These are phyloP conservation scores for Lipomyces yamadae DNA, from an alignment of 805 yeast genomes.

Conservation along the genomic window DNA sequence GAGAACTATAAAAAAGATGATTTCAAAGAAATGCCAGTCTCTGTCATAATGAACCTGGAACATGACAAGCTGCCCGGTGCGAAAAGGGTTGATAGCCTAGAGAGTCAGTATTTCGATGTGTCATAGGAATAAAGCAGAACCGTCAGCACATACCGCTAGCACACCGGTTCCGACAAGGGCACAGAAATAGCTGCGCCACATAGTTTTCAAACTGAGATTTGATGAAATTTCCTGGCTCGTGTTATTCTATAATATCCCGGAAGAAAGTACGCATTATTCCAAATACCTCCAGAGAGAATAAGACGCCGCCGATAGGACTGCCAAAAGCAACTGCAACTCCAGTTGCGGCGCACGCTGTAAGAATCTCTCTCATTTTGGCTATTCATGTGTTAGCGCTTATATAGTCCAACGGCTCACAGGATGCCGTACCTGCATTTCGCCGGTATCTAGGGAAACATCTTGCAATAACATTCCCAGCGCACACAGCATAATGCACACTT, in stretches of 20 bases:
- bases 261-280: not conserved
- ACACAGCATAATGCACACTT: conserved; percentile 94
- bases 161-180: conserved; percentile 85
- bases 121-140: not conserved
- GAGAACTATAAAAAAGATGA: conserved; percentile 74
- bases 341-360: conserved; percentile 93
- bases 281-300: conserved; percentile 76
- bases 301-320: conserved; percentile 93
- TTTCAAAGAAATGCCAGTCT: conserved; percentile 84
- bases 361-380: conserved; percentile 55
- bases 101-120: not conserved
- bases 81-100: conserved; percentile 76
- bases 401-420: not conserved
- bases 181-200: conserved; percentile 92
- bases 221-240: conserved; percentile 66
- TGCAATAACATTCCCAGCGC: conserved; percentile 86
- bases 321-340: conserved; percentile 99
- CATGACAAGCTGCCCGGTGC: conserved; percentile 92
- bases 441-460: conserved; percentile 53
- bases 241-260: not conserved
- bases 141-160: conserved; percentile 51
- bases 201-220: conserved; percentile 71
- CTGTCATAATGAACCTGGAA: conserved; percentile 89
- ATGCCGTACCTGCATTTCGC: conserved; percentile 38
- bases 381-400: not conserved